These are phyloP conservation scores for Luvunga scandens DNA, from an alignment of 345 rosid genomes.

Conservation along the genomic window DNA sequence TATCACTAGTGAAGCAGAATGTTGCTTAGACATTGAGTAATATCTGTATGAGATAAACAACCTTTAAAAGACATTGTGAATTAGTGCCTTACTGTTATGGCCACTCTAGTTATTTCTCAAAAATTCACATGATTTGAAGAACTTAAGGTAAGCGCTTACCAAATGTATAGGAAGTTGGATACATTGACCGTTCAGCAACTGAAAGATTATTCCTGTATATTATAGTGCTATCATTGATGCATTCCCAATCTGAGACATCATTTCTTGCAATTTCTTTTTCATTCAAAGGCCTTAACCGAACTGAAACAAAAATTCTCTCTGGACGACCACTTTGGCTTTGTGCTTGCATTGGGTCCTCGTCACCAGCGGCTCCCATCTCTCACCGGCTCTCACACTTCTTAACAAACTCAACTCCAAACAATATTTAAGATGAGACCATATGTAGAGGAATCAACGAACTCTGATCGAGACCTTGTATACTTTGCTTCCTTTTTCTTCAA, in stretches of 20 bases:
- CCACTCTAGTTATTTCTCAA: constrained; percentile 7
- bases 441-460: background rate
- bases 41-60: background rate
- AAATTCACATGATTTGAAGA: constrained; percentile 1
- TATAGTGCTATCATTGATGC: constrained; percentile 66
- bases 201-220: constrained; percentile 70
- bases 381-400: constrained; percentile 18
- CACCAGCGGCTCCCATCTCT: constrained; percentile 50
- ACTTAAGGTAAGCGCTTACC: constrained; percentile 47
- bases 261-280: constrained; percentile 67
- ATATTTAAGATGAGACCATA: constrained; percentile 13
- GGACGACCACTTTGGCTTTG: constrained; percentile 31
- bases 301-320: constrained; percentile 81
- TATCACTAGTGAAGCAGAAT: background rate
- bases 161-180: constrained; percentile 82
- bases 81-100: background rate
- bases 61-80: background rate
- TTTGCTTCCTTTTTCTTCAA: constrained; percentile 5
- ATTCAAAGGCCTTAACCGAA: constrained; percentile 84
- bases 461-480: constrained; percentile 14
- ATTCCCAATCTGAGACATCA: constrained; percentile 93
- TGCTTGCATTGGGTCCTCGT: constrained; percentile 50
- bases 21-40: background rate
- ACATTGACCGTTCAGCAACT: constrained; percentile 82
- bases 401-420: background rate